Evolutionary conservation across 805 yeast genomes (phyloP).

Genomic region (Wickerhamomyces ciferrii): DNA sequence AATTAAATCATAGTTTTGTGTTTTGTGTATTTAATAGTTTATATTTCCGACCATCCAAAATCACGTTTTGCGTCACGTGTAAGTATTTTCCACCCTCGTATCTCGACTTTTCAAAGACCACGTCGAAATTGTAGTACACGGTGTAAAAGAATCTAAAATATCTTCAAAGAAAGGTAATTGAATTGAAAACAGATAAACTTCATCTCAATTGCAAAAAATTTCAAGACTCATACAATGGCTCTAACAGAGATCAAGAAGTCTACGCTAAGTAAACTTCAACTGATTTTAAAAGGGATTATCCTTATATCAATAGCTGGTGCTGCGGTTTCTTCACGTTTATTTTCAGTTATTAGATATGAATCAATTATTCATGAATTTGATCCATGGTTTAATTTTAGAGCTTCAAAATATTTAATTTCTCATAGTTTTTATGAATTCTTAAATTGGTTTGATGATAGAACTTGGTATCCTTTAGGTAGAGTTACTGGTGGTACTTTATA

Average conservation of each 20-base stretch:
- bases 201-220: neutral
- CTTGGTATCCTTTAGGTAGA: slow-evolving; percentile 99
- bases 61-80: no score
- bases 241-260: slow-evolving; percentile 6
- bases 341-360: slow-evolving; percentile 95
- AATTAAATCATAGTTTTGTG: no score
- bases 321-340: slow-evolving; percentile 85
- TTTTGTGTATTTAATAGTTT: no score
- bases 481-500: slow-evolving; percentile 98
- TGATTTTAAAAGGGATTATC: slow-evolving; percentile 51
- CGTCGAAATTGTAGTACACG: neutral
- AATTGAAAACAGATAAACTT: no score
- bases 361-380: slow-evolving; percentile 96
- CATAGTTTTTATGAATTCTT: slow-evolving; percentile 86
- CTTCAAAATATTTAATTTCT: slow-evolving; percentile 84
- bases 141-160: no score
- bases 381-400: slow-evolving; percentile 95
- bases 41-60: neutral
- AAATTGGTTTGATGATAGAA: slow-evolving; percentile 98
- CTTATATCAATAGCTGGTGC: slow-evolving; percentile 83
- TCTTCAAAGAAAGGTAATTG: no score
- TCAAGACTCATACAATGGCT: neutral
- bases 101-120: neutral
- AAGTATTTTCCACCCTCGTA: neutral
- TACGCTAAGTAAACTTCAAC: slow-evolving; percentile 16